Evolutionary conservation across 176 grass and related monocot species (phyloP).

Genomic region (Paspalum vaginatum): DNA sequence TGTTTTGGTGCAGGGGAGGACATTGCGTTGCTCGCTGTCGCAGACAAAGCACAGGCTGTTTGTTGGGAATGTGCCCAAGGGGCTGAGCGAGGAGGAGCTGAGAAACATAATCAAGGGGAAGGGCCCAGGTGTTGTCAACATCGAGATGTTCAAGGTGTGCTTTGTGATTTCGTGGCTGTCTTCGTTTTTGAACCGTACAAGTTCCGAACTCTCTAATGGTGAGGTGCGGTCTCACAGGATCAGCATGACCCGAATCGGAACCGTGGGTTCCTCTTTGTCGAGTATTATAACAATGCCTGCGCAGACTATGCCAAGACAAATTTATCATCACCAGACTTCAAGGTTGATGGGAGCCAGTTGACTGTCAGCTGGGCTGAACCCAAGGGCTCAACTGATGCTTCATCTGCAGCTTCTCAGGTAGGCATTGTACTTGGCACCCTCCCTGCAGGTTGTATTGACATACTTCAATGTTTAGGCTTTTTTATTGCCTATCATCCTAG

Average conservation of each 20-base stretch:
- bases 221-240: constrained; percentile 59
- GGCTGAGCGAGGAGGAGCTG: constrained; percentile 86
- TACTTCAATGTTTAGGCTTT: neutral
- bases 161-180: neutral
- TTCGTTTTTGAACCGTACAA: neutral
- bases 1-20: constrained; percentile 71
- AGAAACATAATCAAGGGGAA: constrained; percentile 77
- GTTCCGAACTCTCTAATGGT: constrained; percentile 1
- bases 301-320: constrained; percentile 82
- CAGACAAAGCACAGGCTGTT: constrained; percentile 96
- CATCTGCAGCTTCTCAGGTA: constrained; percentile 82
- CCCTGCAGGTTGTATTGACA: neutral
- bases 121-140: constrained; percentile 82
- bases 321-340: constrained; percentile 70
- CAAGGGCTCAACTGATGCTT: constrained; percentile 68
- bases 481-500: neutral
- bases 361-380: constrained; percentile 96
- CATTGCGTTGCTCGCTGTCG: constrained; percentile 82
- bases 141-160: constrained; percentile 92
- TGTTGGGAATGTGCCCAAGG: constrained; percentile 95
- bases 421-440: neutral
- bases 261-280: constrained; percentile 92
- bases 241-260: constrained; percentile 85
- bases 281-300: constrained; percentile 94
- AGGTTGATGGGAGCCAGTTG: constrained; percentile 90